Evolutionary conservation across 495 filamentous ascomycete genomes (phyloP), one percentile per base, ranked within the genome.

Genomic region (Darksidea phi): DNA sequence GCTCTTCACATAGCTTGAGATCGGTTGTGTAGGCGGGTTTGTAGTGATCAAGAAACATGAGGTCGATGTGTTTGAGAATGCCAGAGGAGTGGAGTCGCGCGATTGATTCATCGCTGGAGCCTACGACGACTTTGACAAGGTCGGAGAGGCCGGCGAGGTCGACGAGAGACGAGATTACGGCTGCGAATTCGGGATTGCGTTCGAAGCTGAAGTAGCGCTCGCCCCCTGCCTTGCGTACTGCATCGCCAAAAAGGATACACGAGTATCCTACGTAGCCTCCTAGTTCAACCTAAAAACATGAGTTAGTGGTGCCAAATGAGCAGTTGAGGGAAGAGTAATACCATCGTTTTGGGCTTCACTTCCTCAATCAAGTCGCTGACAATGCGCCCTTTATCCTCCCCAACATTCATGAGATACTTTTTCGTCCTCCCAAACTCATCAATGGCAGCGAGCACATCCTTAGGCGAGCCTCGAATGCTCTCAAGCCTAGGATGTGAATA

Each of bases 251-350:
- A 6, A 88, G 75, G 50, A 91, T 84, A 42, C 85, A 83, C 0
- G 87, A 90, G 75, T 92, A 94, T 43, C 90, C 90, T 28, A 91
- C 77, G 73, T 92, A 95, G 48, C 87, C 86, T 41, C 90, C 90
- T 3, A 93, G 80, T 70, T 95, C 90, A 48, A 94, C 71, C 73
- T 75, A 52, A 42, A 54, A 28, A 36, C 36, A 34, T 25, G 24
- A 48, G 59, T 72, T 37, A 61, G 57, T 48, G 38, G 53, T 37
- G 36, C 6, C n/a, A 28, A n/a, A 50, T 38, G 54, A 52, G 58
- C 53, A 23, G 15, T 26, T 8, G n/a, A 28, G 17, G 15, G 26
- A 53, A 45, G 36, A 43, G 20, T 17, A 20, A 26, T 71, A 74
- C 82, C 78, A 91, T 87, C 5, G 76, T 77, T 38, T 80, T 63